Percentiles rank a stretch among this genome's conserved stretches.
Evolutionary conservation across 2,329 filamentous ascomycete species (phyloP).

Genomic region (Fusarium begoniae): DNA sequence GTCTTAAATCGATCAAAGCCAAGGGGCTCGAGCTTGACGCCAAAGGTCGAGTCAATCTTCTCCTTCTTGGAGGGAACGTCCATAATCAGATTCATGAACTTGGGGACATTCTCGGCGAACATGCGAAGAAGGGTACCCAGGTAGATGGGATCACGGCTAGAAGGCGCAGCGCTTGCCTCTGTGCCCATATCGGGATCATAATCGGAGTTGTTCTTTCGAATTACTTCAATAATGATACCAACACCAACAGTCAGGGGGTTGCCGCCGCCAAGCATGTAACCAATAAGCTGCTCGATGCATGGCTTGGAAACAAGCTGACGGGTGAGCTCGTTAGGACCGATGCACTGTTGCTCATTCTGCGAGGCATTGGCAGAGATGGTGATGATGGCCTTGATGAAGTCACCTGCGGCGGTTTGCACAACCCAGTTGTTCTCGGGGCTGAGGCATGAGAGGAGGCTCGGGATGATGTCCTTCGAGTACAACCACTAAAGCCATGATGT

Average conservation of each 20-base stretch:
- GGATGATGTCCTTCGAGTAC: constrained; percentile 87
- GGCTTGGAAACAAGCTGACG: constrained; percentile 89
- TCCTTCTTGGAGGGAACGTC: constrained; percentile 78
- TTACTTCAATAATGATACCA: constrained; percentile 97
- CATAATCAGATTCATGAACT: constrained; percentile 92
- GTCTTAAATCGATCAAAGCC: constrained; percentile 99
- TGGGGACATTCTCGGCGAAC: constrained; percentile 89
- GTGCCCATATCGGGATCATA: constrained; percentile 93
- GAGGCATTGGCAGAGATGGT: constrained; percentile 98
- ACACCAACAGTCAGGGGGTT: constrained; percentile 96
- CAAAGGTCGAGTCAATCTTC: constrained; percentile 86
- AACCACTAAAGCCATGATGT: constrained; percentile 73
- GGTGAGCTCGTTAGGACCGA: constrained; percentile 96
- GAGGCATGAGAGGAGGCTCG: constrained; percentile 85
- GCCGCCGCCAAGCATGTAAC: constrained; percentile 90
- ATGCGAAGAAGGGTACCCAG: constrained; percentile 87
- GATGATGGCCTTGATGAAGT: constrained; percentile 98
- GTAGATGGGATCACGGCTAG: constrained; percentile 92
- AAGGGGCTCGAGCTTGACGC: constrained; percentile 88
- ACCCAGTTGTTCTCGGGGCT: constrained; percentile 86
- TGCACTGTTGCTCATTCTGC: constrained; percentile 98
- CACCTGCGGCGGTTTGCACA: constrained; percentile 94
- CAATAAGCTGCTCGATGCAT: constrained; percentile 86
- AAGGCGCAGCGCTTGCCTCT: constrained; percentile 80
- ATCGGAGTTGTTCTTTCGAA: constrained; percentile 98